These are phyloP conservation scores for Oryza meyeriana DNA, from an alignment of 176 grass and related monocot genomes.

Conservation along the genomic window DNA sequence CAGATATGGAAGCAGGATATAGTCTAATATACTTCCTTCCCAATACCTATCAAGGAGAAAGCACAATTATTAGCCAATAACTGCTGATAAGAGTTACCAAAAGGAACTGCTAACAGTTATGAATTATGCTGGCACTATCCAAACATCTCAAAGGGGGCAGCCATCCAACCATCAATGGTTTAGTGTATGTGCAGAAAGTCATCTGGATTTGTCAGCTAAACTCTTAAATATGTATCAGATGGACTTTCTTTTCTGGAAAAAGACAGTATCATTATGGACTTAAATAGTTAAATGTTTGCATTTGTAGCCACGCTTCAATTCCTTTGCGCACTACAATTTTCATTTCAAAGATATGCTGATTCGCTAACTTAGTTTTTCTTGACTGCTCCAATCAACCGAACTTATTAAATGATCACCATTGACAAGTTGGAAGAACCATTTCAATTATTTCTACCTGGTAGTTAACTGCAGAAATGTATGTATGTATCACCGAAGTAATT, in stretches of 20 bases:
- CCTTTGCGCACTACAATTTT: background rate
- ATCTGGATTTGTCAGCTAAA: background rate
- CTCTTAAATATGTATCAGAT: background rate
- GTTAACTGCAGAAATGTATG: background rate
- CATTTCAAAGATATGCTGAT: background rate
- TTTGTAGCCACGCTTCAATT: background rate
- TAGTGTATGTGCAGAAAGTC: background rate
- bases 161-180: background rate
- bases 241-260: background rate
- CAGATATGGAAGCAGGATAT: slow-evolving; percentile 70
- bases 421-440: background rate
- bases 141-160: slow-evolving; percentile 6
- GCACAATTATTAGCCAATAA: background rate
- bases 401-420: background rate
- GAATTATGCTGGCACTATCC: background rate
- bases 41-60: slow-evolving; percentile 57
- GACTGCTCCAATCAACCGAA: background rate
- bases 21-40: slow-evolving; percentile 95
- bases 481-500: background rate
- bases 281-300: background rate
- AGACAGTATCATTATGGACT: background rate
- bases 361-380: background rate
- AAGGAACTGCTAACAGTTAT: background rate
- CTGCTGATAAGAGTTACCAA: background rate
- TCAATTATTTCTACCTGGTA: background rate